Conservation (phyloP, 108 stramenopile species). For the Bacterosira constricta region DNA sequence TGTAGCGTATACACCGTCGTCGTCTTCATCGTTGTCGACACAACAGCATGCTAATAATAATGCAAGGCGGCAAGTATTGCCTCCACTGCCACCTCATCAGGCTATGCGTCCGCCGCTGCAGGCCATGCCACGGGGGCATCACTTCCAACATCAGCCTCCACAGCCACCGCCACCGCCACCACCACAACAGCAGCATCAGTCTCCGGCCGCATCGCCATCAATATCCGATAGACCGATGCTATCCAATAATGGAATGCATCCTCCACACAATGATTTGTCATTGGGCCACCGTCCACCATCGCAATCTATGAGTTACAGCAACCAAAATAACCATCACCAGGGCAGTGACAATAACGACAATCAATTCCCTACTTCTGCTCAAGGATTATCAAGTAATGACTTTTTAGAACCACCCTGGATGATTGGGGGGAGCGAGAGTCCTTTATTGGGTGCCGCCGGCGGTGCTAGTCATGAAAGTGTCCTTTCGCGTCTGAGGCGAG, state of each 20-base stretch:
- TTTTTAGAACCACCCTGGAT: background rate
- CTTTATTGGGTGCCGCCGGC: background rate
- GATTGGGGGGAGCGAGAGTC: background rate
- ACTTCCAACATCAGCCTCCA: background rate
- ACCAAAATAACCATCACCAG: background rate
- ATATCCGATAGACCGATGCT: background rate
- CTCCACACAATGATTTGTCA: too few species aligned
- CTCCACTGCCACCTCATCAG: too few species aligned
- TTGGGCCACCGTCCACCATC: background rate
- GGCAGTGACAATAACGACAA: background rate
- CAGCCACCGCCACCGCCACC: background rate
- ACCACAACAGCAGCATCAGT: too few species aligned
- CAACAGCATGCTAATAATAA: background rate
- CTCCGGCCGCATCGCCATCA: background rate
- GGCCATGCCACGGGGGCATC: background rate
- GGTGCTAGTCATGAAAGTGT: background rate
- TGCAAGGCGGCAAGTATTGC: background rate
- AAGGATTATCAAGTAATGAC: too few species aligned
- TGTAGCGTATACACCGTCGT: too few species aligned
- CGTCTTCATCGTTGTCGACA: background rate
- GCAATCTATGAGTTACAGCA: background rate
- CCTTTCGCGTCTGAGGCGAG: background rate
- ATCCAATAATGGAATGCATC: background rate
- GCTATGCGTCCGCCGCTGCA: background rate
- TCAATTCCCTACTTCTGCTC: too few species aligned